Base-by-base conservation (phyloP, 2,329 filamentous ascomycete species). In the Stylonectria norvegica region DNA sequence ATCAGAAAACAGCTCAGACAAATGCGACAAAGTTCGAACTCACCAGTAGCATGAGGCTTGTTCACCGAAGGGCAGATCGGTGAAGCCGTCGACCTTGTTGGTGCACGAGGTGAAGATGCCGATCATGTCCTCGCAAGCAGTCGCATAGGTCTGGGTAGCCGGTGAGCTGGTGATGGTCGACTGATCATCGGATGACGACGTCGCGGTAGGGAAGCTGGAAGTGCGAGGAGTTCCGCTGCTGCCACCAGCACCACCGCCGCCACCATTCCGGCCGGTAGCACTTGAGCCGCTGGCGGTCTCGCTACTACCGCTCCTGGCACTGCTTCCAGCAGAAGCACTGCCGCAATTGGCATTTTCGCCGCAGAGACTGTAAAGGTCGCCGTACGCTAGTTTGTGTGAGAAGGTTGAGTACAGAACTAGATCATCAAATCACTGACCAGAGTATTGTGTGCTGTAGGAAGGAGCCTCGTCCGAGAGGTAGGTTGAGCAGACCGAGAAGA, bases 1-100 rank as follows among this genome's bases (percentile, higher is more conserved):
- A n/a, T n/a, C n/a, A n/a, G n/a, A n/a, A n/a, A n/a, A n/a, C n/a
- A n/a, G n/a, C n/a, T n/a, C n/a, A n/a, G n/a, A n/a, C n/a, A n/a
- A n/a, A n/a, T 14, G n/a, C n/a, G n/a, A n/a, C n/a, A n/a, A n/a
- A n/a, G n/a, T 20, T 14, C 12, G 5, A 5, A 44, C 59, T 43
- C 35, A 63, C 61, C 61, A 63, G 48, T 60, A 62, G 51, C 61
- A 64, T 14, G 51, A 45, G 14, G 61, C 60, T 33, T 63, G 60
- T 20, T 57, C 49, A 15, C 33, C 46, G 39, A 38, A 52, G 16
- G 53, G 53, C 16, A 60, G 38, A 4, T 45, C 28, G n/a, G 49
- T 47, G 43, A 63, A 64, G 15, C 48, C 47, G 5, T 38, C 39
- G 16, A 56, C 52, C 25, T 50, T 38, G 8, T 28, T 40, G 27